Evolutionary conservation across 306 rosid genomes (phyloP), one percentile per base, ranked within the genome.

Genomic region (Acacia acuminata): DNA sequence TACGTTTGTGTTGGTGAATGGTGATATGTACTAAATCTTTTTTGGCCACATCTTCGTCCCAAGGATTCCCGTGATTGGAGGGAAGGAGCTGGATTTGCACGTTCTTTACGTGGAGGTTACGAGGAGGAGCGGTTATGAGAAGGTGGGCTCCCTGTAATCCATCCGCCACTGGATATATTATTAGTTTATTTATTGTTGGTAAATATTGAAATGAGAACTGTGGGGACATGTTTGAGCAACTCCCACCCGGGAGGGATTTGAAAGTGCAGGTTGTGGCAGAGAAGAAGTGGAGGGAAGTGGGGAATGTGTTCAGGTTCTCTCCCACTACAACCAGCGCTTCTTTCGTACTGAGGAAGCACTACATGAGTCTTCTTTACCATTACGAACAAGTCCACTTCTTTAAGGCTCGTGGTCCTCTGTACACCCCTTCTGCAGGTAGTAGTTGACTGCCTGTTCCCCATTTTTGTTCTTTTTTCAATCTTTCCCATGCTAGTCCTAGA

Each of bases 231-330:
- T 61, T 70, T 63, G 38, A 2, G 16, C 66, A 27, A 68, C 76
- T 19, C 27, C 16, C 12, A 7, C 5, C 27, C 22, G n/a, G 19
- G 12, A 34, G 10, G 10, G 42, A 25, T 67, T 51, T 53, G 0
- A 24, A 77, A 58, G 51, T 36, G 44, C 64, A 93, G 99, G 97
- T 96, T n/a, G 97, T 96, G 64, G 97, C 85, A 32, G 99, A 96
- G 85, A 96, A 96, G 88, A 96, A 94, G 83, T 96, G 99, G 99
- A 96, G 99, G 90, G 98, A 96, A 92, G 97, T 94, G 70, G 97
- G 98, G n/a, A 83, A 75, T 69, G 79, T 90, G 1, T 96, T 96
- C 84, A 94, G 72, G 83, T 96, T 96, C 84, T 90, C 97, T 55
- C 88, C 99, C 4, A 92, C 98, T 0, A 94, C 98, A 24, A 94